phyloP scores from a whole-genome alignment of 1,139 yeast species.

The Lodderomyces pseudojiufengensis region DNA sequence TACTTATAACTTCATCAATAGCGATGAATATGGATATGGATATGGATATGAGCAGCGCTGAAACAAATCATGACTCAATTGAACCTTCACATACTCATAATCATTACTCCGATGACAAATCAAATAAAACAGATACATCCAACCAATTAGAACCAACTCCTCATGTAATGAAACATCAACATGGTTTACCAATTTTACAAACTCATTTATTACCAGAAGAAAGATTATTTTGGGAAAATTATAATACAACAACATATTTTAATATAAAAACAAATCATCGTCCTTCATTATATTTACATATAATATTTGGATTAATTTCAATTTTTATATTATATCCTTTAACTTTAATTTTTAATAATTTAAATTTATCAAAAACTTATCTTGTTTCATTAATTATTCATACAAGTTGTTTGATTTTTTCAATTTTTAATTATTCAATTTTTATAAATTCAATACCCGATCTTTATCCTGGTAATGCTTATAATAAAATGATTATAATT shows the following conservation, averaged over 20 bases:
- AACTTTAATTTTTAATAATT: slow-evolving; percentile 59
- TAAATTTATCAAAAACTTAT: slow-evolving; percentile 50
- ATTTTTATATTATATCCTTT: slow-evolving; percentile 67
- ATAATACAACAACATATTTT: slow-evolving; percentile 78
- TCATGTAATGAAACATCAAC: slow-evolving; percentile 54
- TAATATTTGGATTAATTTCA: slow-evolving; percentile 41
- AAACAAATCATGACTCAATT: not conserved
- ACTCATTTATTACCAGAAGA: slow-evolving; percentile 71
- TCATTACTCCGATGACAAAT: slow-evolving; percentile 4
- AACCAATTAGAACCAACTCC: slow-evolving; percentile 31
- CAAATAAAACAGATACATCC: not conserved
- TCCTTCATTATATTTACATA: slow-evolving; percentile 56
- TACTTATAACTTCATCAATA: slow-evolving; percentile 6
- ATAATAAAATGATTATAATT: slow-evolving; percentile 61
- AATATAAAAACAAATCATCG: slow-evolving; percentile 50
- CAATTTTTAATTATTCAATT: slow-evolving; percentile 56
- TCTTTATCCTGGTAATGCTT: slow-evolving; percentile 75
- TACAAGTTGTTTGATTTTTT: slow-evolving; percentile 39
- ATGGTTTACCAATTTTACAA: slow-evolving; percentile 74
- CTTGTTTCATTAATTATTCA: slow-evolving; percentile 55
- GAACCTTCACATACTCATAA: slow-evolving; percentile 2
- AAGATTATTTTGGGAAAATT: slow-evolving; percentile 70
- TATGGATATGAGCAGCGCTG: slow-evolving; percentile 4
- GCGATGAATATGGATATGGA: slow-evolving; percentile 14
- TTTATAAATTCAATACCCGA: slow-evolving; percentile 59